Conservation (phyloP, 495 filamentous ascomycete species). For the Aspergillus indologenus region DNA sequence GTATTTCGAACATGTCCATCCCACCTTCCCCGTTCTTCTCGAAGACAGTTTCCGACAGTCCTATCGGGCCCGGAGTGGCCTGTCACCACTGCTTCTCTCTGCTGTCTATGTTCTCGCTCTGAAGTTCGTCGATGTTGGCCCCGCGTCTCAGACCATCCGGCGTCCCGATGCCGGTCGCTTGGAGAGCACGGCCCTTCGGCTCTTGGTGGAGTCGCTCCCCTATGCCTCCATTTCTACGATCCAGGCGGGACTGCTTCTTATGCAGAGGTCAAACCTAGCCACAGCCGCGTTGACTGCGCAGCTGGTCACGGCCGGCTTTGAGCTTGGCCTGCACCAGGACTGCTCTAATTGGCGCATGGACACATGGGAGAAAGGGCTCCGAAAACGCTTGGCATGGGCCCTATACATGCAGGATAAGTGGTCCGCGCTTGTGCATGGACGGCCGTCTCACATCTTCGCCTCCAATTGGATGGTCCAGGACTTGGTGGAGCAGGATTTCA, state of each 20-base stretch:
- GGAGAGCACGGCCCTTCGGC: slow-evolving; percentile 71
- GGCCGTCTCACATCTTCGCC: slow-evolving; percentile 52
- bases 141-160: slow-evolving; percentile 58
- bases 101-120: slow-evolving; percentile 88
- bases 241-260: slow-evolving; percentile 84
- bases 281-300: slow-evolving; percentile 86
- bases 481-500: slow-evolving; percentile 51
- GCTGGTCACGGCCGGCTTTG: slow-evolving; percentile 53
- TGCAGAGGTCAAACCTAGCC: slow-evolving; percentile 82
- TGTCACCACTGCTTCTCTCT: slow-evolving; percentile 80
- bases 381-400: slow-evolving; percentile 58
- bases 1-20: slow-evolving; percentile 86
- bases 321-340: slow-evolving; percentile 56
- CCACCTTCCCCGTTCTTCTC: slow-evolving; percentile 84
- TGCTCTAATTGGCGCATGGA: slow-evolving; percentile 54
- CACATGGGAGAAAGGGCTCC: slow-evolving; percentile 51
- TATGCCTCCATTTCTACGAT: slow-evolving; percentile 89
- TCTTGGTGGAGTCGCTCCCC: slow-evolving; percentile 73
- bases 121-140: slow-evolving; percentile 81
- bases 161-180: slow-evolving; percentile 72
- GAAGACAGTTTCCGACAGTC: slow-evolving; percentile 85
- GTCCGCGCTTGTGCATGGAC: slow-evolving; percentile 54
- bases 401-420: slow-evolving; percentile 61
- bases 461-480: slow-evolving; percentile 58
- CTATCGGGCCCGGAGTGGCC: slow-evolving; percentile 70